Evolutionary conservation across 331 rosid genomes (phyloP), one percentile per base, ranked within the genome.

Genomic region (Prunus yedoensis): DNA sequence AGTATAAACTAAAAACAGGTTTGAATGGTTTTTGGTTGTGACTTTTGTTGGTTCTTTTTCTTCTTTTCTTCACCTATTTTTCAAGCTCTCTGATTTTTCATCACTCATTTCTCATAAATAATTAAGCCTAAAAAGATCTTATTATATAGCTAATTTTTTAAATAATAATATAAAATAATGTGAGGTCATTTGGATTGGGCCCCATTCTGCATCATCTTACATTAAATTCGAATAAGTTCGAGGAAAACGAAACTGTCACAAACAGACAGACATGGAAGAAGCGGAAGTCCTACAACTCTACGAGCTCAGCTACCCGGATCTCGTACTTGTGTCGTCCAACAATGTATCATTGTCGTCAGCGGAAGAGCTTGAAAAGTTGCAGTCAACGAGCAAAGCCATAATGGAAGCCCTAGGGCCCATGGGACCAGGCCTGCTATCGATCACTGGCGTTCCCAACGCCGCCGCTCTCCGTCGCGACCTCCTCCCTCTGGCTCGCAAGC

Each of bases 341-440:
- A 10, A n/a, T 16, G 56, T n/a, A 5, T 53, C 83, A n/a, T 58
- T 50, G 43, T 41, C 79, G 58, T n/a, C 79, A 23, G 49, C 66
- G 27, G 78, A 46, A 20, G 83, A 77, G 63, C 71, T 71, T 69
- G 56, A 58, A n/a, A 66, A 76, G 75, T 66, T 70, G 8, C 52
- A 66, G 10, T 76, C 74, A 7, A 45, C 68, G 2, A 73, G 75
- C 69, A 74, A 45, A 56, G 43, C 66, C 23, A 57, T 82, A 38
- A 78, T 82, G 81, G 83, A 85, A 76, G 76, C 83, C 61, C 80
- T 85, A 62, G 89, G 89, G 2, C 86, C 89, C 35, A 8, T 38
- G 13, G 89, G 89, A 35, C 82, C 83, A 56, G 89, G 89, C 20
- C 66, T 85, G n/a, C 74, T 82, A 8, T 61, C 86, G 38, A 72